Base-by-base conservation (phyloP, 208 protist species). In the Leishmania guyanensis region DNA sequence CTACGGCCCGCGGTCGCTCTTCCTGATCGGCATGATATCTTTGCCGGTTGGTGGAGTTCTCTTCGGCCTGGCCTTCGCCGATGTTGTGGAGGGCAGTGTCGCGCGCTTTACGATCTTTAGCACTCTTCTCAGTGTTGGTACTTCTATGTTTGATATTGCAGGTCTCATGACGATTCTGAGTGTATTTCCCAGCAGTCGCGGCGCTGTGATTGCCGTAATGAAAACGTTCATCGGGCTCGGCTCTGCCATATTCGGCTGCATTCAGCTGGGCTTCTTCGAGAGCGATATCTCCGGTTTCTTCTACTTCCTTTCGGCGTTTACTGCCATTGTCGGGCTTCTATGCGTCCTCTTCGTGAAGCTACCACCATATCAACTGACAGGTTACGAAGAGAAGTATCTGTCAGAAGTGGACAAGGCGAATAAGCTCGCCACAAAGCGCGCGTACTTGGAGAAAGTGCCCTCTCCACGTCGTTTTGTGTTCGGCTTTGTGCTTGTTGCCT, bases 191-290 rank as follows among this genome's bases (percentile, higher is more conserved):
- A 91, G 86, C 75, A 90, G 91, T 60, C 83, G 91, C 2, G 94
- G 94, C 0, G 89, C 94, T 22, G 94, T 97, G 20, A 93, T 97
- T 71, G 94, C 88, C 5, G 84, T 97, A 12, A 93, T 95, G 91
- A 97, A 97, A 77, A 95, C 92, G 36, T 95, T 96, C 79, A 91
- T 93, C 62, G 94, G 94, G 16, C 84, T 97, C n/a, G 94, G 94
- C n/a, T 93, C 92, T 22, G 91, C 92, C 10, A 94, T 97, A 62
- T 85, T 94, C 46, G 92, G 91, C 8, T 86, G 84, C 5, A 80
- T 94, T 56, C 86, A 94, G 80, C 80, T 94, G 22, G 94, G 86
- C 12, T 95, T 95, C 81, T 97, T 94, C 60, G 86, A 86, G 48
- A 68, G 86, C 29, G 75, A 86, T 79, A 85, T 87, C 33, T 82